Conservation (phyloP, 352 stramenopile species). For the Phytophthora sansomeana region DNA sequence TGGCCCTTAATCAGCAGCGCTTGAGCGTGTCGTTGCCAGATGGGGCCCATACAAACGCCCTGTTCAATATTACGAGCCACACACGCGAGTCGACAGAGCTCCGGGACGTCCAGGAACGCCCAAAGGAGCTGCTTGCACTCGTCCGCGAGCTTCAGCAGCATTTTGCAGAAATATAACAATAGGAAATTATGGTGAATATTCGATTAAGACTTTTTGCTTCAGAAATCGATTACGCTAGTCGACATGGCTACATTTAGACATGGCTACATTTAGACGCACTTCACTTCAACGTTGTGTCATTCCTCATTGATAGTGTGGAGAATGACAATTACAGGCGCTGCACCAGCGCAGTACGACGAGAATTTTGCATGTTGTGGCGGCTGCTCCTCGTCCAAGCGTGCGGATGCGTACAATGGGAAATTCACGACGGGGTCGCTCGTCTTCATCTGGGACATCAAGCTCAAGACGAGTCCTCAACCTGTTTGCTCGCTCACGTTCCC, state of each 20-base stretch:
- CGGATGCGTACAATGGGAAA: slow-evolving; percentile 59
- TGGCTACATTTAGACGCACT: not conserved
- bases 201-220: slow-evolving; percentile 10
- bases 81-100: slow-evolving; percentile 62
- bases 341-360: slow-evolving; percentile 39
- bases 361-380: slow-evolving; percentile 79
- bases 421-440: slow-evolving; percentile 55
- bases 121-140: slow-evolving; percentile 76
- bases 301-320: not conserved
- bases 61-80: slow-evolving; percentile 38
- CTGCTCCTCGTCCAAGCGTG: slow-evolving; percentile 64
- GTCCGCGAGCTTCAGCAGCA: slow-evolving; percentile 59
- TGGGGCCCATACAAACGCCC: slow-evolving; percentile 42
- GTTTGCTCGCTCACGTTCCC: slow-evolving; percentile 65
- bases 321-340: slow-evolving; percentile 35
- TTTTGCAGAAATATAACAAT: slow-evolving; percentile 2
- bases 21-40: slow-evolving; percentile 52
- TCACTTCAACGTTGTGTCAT: slow-evolving; percentile 16
- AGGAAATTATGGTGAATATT: not conserved
- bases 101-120: slow-evolving; percentile 50
- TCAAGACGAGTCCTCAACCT: slow-evolving; percentile 59
- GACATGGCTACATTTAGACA: slow-evolving; percentile 29
- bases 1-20: slow-evolving; percentile 38
- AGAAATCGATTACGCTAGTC: slow-evolving; percentile 9
- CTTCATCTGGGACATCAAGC: slow-evolving; percentile 75